Conservation (phyloP, 352 stramenopile species). For the Globisporangium rhizosaccharum region DNA sequence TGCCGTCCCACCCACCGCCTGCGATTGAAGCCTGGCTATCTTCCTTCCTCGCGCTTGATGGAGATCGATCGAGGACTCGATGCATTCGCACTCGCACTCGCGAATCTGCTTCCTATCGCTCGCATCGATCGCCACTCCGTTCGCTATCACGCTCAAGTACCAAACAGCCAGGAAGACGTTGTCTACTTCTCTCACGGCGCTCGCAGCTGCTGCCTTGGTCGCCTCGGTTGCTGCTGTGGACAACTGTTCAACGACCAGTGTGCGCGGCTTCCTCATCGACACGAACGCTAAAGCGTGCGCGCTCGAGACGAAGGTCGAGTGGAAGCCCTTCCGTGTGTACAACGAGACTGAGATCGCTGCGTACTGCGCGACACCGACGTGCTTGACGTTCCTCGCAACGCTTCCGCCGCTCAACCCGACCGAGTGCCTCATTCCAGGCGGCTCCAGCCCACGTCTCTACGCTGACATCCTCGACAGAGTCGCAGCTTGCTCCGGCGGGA, state of each 20-base stretch:
- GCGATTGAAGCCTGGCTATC: too few relatives aligned
- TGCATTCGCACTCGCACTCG: too few relatives aligned
- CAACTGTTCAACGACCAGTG: background rate
- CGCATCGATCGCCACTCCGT: too few relatives aligned
- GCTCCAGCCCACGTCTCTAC: background rate
- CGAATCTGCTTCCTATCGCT: too few relatives aligned
- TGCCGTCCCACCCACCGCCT: too few relatives aligned
- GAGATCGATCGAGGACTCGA: too few relatives aligned
- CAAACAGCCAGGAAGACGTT: too few relatives aligned
- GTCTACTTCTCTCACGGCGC: background rate
- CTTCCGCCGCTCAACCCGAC: slow-evolving; percentile 3
- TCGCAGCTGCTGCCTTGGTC: background rate
- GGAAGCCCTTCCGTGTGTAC: slow-evolving; percentile 1
- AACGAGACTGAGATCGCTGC: slow-evolving; percentile 4
- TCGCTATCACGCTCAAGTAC: too few relatives aligned
- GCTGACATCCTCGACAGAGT: background rate
- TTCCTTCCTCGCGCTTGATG: too few relatives aligned
- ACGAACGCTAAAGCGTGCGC: slow-evolving; percentile 1
- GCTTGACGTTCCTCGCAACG: slow-evolving; percentile 4
- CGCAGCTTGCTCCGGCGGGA: background rate
- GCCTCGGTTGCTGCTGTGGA: background rate
- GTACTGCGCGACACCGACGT: background rate
- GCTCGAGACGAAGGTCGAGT: background rate
- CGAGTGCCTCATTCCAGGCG: slow-evolving; percentile 4
- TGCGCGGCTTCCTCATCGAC: slow-evolving; percentile 1